These are phyloP conservation scores for Alternaria viburni DNA, from an alignment of 2,329 filamentous ascomycete genomes.

Conservation along the genomic window DNA sequence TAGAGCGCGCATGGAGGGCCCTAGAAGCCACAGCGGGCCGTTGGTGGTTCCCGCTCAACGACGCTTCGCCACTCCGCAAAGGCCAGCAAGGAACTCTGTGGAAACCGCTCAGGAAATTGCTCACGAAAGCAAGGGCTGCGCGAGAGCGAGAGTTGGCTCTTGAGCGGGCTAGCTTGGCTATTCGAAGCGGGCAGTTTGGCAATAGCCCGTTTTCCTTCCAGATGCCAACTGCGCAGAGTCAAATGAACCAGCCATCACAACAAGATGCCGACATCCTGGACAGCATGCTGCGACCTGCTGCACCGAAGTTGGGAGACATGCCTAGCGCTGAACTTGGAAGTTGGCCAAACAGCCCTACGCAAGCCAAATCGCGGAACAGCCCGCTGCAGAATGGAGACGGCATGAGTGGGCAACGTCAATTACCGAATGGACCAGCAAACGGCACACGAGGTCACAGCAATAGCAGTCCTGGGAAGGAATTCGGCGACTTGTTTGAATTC, in stretches of 20 bases:
- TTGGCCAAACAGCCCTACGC: slow-evolving; percentile 27
- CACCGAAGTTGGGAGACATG: slow-evolving; percentile 36
- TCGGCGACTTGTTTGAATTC: slow-evolving; percentile 27
- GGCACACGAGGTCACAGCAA: not conserved
- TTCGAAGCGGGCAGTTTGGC: slow-evolving; percentile 27
- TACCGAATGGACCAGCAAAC: not conserved
- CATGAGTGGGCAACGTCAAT: not conserved
- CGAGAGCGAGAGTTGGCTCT: slow-evolving; percentile 58
- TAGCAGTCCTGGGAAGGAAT: slow-evolving; percentile 17
- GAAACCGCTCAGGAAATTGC: slow-evolving; percentile 66
- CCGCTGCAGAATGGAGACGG: not conserved
- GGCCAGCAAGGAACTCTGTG: slow-evolving; percentile 62
- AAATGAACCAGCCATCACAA: slow-evolving; percentile 20
- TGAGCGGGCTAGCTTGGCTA: slow-evolving; percentile 40
- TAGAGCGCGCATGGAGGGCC: slow-evolving; percentile 66
- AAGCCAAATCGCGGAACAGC: not conserved
- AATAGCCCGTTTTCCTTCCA: slow-evolving; percentile 17
- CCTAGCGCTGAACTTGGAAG: slow-evolving; percentile 21
- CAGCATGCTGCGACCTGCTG: slow-evolving; percentile 36
- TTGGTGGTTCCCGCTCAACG: slow-evolving; percentile 48
- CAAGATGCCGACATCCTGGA: slow-evolving; percentile 33
- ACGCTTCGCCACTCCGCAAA: slow-evolving; percentile 32
- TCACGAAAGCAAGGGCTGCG: slow-evolving; percentile 63
- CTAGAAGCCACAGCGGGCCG: slow-evolving; percentile 56
- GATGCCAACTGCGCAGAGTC: slow-evolving; percentile 11